Conservation (phyloP, 2,329 filamentous ascomycete species). For the Aspergillus novofumigatus region DNA sequence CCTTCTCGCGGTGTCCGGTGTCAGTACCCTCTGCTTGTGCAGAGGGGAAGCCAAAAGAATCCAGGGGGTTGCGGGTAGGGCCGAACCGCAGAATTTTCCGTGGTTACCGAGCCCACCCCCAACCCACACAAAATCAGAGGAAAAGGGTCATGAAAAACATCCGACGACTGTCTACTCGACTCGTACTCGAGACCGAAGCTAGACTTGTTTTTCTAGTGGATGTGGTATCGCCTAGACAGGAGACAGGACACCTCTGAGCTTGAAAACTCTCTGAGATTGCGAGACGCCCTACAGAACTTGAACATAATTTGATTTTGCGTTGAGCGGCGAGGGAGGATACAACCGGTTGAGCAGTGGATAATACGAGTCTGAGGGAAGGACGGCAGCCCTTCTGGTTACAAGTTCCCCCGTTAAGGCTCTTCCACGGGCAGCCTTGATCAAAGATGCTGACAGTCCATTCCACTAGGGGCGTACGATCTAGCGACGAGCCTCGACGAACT, state of each 20-base stretch:
- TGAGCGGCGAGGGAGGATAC: slow-evolving; percentile 2
- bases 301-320: slow-evolving; percentile 3
- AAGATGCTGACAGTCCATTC: slow-evolving; percentile 1
- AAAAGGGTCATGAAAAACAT: slow-evolving; percentile 12
- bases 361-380: not conserved
- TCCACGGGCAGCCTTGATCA: slow-evolving; percentile 9
- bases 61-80: slow-evolving; percentile 7
- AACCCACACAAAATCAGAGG: slow-evolving; percentile 8
- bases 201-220: slow-evolving; percentile 7
- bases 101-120: slow-evolving; percentile 6
- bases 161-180: slow-evolving; percentile 11
- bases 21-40: too few species aligned
- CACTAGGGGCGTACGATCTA: slow-evolving; percentile 3
- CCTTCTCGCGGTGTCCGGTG: too few species aligned
- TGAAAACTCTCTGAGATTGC: not conserved
- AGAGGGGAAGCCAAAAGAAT: too few species aligned
- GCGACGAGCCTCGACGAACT: slow-evolving; percentile 8
- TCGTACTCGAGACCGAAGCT: slow-evolving; percentile 12
- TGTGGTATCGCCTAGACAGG: slow-evolving; percentile 11
- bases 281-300: not conserved
- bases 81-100: slow-evolving; percentile 11
- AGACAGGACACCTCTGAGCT: slow-evolving; percentile 10
- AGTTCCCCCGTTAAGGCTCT: slow-evolving; percentile 2
- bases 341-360: slow-evolving; percentile 3
- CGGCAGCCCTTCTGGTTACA: not conserved